These are phyloP conservation scores for Dryas drummondii DNA, from an alignment of 306 rosid genomes.

Conservation along the genomic window DNA sequence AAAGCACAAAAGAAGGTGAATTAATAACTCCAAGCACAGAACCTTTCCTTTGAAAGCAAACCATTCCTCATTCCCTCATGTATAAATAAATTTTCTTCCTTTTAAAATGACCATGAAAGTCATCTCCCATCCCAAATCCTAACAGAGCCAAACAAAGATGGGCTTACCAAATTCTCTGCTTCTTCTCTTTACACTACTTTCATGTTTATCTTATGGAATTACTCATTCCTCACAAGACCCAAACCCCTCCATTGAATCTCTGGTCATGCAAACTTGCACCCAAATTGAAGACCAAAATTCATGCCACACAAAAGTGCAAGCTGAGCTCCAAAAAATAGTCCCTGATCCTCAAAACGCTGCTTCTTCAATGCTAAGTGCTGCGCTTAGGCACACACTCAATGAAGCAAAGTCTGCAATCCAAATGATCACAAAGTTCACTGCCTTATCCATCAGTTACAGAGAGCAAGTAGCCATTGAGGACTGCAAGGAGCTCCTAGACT, in stretches of 20 bases:
- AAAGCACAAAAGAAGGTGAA: constrained; percentile 49
- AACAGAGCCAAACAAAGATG: constrained; percentile 44
- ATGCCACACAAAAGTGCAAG: constrained; percentile 58
- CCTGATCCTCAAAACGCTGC: constrained; percentile 25
- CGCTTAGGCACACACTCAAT: constrained; percentile 57
- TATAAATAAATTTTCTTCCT: constrained; percentile 35
- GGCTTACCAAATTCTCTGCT: constrained; percentile 43
- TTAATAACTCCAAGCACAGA: constrained; percentile 31
- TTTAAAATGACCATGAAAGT: constrained; percentile 16
- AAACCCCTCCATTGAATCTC: constrained; percentile 44
- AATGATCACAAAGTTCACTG: constrained; percentile 59
- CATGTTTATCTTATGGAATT: constrained; percentile 31
- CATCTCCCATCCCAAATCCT: constrained; percentile 24
- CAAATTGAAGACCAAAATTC: constrained; percentile 49
- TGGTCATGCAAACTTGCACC: constrained; percentile 64
- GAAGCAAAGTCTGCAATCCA: constrained; percentile 65
- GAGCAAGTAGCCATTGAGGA: constrained; percentile 83
- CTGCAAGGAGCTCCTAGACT: constrained; percentile 90
- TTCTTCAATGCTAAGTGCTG: constrained; percentile 62
- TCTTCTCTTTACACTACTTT: constrained; percentile 35
- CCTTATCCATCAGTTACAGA: constrained; percentile 61
- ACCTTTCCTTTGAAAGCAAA: constrained; percentile 31
- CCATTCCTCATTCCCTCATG: constrained; percentile 20
- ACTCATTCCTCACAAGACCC: constrained; percentile 34
- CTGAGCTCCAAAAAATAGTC: constrained; percentile 45